Conservation (phyloP, 1,284 basidiomycete genomes). For the Puccinia coronata region DNA sequence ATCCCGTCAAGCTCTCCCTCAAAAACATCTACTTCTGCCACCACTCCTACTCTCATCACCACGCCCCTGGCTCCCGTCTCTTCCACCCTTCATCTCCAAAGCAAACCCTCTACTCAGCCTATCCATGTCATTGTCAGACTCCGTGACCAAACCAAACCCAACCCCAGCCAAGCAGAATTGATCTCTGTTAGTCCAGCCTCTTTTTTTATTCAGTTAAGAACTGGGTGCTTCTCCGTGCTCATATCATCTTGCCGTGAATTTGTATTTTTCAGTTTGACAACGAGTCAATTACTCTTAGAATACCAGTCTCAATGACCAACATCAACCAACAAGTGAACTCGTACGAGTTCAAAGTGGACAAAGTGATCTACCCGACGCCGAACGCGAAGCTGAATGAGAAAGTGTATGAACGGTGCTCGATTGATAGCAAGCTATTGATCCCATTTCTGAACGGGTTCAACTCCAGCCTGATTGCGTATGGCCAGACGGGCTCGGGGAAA, state of each 20-base stretch:
- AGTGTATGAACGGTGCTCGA: background rate
- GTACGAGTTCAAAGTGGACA: slow-evolving; percentile 11
- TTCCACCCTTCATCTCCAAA: background rate
- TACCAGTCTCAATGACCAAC: background rate
- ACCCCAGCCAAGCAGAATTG: background rate
- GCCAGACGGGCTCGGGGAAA: slow-evolving; percentile 40
- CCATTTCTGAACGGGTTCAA: slow-evolving; percentile 36
- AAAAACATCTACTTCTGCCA: background rate
- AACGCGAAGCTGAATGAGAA: slow-evolving; percentile 5
- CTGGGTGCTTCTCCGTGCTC: background rate
- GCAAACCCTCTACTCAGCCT: slow-evolving; percentile 7
- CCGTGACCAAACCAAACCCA: background rate
- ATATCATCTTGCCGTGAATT: too few species aligned
- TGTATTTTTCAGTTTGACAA: slow-evolving; percentile 13
- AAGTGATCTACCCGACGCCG: slow-evolving; percentile 1
- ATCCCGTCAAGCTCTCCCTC: background rate
- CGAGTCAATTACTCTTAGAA: background rate
- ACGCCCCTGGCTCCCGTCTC: background rate
- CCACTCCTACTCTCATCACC: background rate
- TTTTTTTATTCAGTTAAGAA: background rate
- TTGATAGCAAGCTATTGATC: background rate
- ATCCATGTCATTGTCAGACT: slow-evolving; percentile 28
- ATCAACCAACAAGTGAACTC: background rate
- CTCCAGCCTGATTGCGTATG: slow-evolving; percentile 36
- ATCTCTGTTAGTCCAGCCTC: slow-evolving; percentile 13